phyloP scores from a whole-genome alignment of 305 asterid species.

The Fraxinus sp. region DNA sequence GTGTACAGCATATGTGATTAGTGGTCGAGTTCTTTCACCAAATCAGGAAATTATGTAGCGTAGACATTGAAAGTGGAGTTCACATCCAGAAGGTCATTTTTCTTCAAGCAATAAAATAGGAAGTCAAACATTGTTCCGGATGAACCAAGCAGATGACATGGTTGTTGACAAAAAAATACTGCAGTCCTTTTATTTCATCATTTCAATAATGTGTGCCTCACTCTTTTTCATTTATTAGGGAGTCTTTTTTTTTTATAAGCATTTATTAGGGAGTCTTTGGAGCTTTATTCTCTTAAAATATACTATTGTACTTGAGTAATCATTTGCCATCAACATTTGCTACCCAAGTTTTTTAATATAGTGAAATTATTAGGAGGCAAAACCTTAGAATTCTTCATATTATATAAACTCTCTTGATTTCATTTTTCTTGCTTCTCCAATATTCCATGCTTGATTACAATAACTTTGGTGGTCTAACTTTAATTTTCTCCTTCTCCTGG shows the following conservation, averaged over 20 bases:
- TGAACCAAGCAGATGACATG: background rate
- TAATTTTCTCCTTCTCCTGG: background rate
- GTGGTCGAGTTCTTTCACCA: background rate
- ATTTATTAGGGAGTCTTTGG: background rate
- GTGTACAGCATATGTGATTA: background rate
- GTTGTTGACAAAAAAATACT: background rate
- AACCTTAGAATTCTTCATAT: background rate
- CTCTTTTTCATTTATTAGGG: background rate
- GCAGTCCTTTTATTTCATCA: background rate
- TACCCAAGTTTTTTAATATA: background rate
- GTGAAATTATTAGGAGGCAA: background rate
- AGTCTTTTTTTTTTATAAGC: too few relatives aligned
- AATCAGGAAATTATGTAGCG: background rate
- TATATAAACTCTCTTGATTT: background rate
- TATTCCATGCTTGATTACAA: background rate
- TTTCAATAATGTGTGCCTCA: background rate
- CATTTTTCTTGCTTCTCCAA: background rate
- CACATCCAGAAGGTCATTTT: slow-evolving; percentile 1
- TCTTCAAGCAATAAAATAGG: background rate
- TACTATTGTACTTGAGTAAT: background rate
- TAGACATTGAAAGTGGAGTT: background rate
- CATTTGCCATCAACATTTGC: background rate
- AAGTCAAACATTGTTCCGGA: background rate
- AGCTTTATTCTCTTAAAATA: background rate
- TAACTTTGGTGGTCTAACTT: background rate